Evolutionary conservation across 208 protist genomes (phyloP), one percentile per base, ranked within the genome.

Genomic region (Lotmaria passim): DNA sequence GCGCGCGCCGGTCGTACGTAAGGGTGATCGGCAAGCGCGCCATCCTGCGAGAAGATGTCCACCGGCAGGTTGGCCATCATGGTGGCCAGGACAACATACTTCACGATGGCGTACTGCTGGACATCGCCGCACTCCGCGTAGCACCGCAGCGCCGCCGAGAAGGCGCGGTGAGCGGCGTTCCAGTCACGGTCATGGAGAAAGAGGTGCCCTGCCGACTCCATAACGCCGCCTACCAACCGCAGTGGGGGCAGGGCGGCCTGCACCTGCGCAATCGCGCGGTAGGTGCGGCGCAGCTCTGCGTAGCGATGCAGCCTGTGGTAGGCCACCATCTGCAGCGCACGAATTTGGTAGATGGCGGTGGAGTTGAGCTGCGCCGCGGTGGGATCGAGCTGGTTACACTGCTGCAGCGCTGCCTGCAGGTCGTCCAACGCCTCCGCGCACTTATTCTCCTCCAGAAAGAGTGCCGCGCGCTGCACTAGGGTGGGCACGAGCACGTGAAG

Each of bases 111-210:
- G 69, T 88, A 98, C 43, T 89, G 65, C 69, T 96, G 98, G 21
- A 89, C 89, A 75, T 99, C 97, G 21, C 96, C 97, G 39, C 82
- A 83, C 62, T 99, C 97, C 69, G 98, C 97, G 78, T 98, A 98
- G 79, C 90, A 79, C 55, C 89, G 87, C 79, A 98, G 97, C 0
- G 96, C 94, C 7, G 73, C 51, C 44, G 97, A 96, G 67, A 99
- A 99, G 62, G 98, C 91, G 11, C 81, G 74, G 71, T 98, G 81
- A 23, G 98, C 98, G 7, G 89, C 81, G 33, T 71, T 63, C 91
- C 94, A 99, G 60, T 98, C 81, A n/a, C 75, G 81, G 38, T 95
- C 75, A 56, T 86, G 77, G 30, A 96, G 80, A 62, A 87, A 93
- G 76, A 97, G 85, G 57, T 94, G 87, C 30, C 93, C 93, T 19